A percentile compares a stretch with the other conserved stretches of the same genome.
Conservation (phyloP, 2,329 filamentous ascomycete species). For the Clarireedia paspali region DNA sequence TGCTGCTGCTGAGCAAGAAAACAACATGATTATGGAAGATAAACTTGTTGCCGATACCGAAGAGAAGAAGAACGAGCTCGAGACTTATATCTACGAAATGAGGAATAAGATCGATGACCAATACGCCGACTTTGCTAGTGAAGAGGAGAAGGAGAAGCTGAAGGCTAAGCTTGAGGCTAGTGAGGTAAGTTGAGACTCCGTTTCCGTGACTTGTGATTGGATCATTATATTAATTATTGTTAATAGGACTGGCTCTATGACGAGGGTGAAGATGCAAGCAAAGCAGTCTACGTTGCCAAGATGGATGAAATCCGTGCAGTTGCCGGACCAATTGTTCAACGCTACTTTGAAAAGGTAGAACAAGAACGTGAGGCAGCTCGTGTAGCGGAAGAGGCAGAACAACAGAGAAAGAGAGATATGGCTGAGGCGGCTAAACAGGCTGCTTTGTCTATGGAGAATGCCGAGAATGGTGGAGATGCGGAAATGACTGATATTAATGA, state of each 20-base stretch:
- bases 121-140: slow-evolving; percentile 80
- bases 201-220: neutral
- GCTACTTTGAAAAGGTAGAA: slow-evolving; percentile 92
- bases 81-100: slow-evolving; percentile 94
- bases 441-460: slow-evolving; percentile 33
- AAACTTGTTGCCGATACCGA: slow-evolving; percentile 97
- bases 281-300: slow-evolving; percentile 90
- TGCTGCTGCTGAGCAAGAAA: slow-evolving; percentile 71
- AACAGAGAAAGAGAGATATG: slow-evolving; percentile 45
- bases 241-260: slow-evolving; percentile 94
- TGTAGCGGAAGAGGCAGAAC: slow-evolving; percentile 50
- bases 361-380: slow-evolving; percentile 72
- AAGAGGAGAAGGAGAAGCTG: slow-evolving; percentile 87
- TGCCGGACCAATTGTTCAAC: slow-evolving; percentile 85
- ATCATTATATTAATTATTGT: slow-evolving; percentile 16
- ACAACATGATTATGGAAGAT: slow-evolving; percentile 92
- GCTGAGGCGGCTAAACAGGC: slow-evolving; percentile 38
- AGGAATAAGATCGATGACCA: slow-evolving; percentile 91
- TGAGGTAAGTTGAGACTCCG: slow-evolving; percentile 59
- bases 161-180: slow-evolving; percentile 72
- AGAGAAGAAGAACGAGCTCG: slow-evolving; percentile 99
- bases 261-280: slow-evolving; percentile 88
- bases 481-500: slow-evolving; percentile 60
- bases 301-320: slow-evolving; percentile 90
- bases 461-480: slow-evolving; percentile 37